phyloP scores from a whole-genome alignment of 2,329 filamentous ascomycete genomes.

The Calonectria pteridis region DNA sequence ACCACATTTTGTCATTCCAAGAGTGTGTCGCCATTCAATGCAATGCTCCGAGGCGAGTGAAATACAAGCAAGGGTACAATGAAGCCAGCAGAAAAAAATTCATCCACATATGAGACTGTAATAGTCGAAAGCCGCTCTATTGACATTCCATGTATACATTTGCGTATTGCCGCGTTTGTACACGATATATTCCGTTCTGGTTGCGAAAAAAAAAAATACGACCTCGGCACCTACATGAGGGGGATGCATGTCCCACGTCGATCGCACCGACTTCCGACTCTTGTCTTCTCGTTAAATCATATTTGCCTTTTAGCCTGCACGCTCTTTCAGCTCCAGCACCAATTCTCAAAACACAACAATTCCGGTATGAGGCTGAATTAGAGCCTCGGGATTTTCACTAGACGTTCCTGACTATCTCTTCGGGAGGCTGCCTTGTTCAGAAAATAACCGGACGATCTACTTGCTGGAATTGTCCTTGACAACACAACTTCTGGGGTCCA shows the following conservation, averaged over 20 bases:
- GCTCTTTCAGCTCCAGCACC: not conserved
- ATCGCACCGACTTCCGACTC: not conserved
- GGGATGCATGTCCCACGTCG: not conserved
- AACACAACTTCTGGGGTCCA: slow-evolving; percentile 8
- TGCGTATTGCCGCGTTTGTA: not conserved
- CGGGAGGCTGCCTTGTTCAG: slow-evolving; percentile 38
- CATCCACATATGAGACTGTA: not conserved
- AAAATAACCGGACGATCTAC: slow-evolving; percentile 38
- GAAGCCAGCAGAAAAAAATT: not conserved
- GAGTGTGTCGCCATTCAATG: not conserved
- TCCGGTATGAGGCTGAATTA: slow-evolving; percentile 25
- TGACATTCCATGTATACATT: not conserved
- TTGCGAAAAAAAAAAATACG: not conserved
- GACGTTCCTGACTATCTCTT: slow-evolving; percentile 45
- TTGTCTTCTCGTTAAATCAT: not conserved
- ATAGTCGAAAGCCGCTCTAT: not conserved
- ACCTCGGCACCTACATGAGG: not conserved
- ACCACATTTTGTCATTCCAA: not conserved
- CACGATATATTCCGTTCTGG: not conserved
- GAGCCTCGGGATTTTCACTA: slow-evolving; percentile 29
- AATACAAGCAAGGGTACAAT: not conserved
- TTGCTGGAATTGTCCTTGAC: slow-evolving; percentile 3
- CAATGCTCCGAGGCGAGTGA: not conserved
- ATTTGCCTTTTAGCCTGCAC: not conserved
- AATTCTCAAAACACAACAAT: not conserved